A percentile compares a stretch with the other conserved stretches of the same genome.
These are phyloP conservation scores for Leccinum rimulosum DNA, from an alignment of 768 basidiomycete species.

Conservation along the genomic window DNA sequence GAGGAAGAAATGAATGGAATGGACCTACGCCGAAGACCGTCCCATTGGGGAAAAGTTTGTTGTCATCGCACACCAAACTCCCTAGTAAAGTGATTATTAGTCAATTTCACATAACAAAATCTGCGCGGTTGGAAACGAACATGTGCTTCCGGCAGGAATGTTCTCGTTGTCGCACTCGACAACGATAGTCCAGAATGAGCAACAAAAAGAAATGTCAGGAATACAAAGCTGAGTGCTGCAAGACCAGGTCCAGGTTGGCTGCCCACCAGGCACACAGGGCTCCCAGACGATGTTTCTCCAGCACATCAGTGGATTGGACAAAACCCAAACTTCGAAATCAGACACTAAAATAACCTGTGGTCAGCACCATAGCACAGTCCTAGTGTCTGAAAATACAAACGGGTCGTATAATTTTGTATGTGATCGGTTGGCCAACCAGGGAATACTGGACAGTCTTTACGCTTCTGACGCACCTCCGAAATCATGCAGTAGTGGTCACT, in stretches of 20 bases:
- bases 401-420: not conserved
- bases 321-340: not conserved
- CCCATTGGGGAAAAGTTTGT: slow-evolving; percentile 5
- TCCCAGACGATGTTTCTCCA: slow-evolving; percentile 2
- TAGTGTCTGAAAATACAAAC: not conserved
- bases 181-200: slow-evolving; percentile 11
- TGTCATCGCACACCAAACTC: slow-evolving; percentile 5
- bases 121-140: not conserved
- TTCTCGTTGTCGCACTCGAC: slow-evolving; percentile 5
- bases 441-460: not conserved
- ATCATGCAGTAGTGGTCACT: slow-evolving; percentile 5
- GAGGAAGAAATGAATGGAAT: not conserved
- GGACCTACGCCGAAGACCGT: slow-evolving; percentile 5
- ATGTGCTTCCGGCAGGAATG: slow-evolving; percentile 5
- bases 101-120: not conserved
- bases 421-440: slow-evolving; percentile 8
- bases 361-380: not conserved
- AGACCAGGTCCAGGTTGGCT: not conserved
- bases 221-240: slow-evolving; percentile 7
- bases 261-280: not conserved
- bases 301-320: not conserved
- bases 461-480: slow-evolving; percentile 13
- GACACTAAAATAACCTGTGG: not conserved
- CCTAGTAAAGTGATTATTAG: not conserved
- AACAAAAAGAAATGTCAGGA: not conserved